These are phyloP conservation scores for Hydrangea macrophylla DNA, from an alignment of 148 eudicot genomes.

Conservation along the genomic window DNA sequence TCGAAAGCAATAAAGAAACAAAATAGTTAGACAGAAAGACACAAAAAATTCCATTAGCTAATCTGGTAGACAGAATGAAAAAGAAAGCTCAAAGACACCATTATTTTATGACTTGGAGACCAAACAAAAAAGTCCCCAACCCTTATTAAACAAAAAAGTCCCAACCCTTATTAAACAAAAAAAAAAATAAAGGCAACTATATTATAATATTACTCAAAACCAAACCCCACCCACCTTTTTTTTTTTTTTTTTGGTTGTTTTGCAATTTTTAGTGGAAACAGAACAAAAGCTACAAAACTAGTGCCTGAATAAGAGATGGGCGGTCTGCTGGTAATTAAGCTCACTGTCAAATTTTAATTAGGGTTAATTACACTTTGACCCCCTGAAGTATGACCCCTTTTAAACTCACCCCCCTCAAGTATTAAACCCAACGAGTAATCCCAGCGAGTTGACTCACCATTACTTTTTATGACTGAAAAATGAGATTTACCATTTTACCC, in stretches of 20 bases:
- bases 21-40: no score
- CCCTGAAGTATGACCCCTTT: no score
- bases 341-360: neutral
- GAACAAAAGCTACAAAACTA: neutral
- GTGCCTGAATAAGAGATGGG: constrained; percentile 3
- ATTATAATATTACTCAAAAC: constrained; percentile 3
- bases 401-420: no score
- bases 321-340: neutral
- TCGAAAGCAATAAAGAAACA: no score
- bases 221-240: neutral
- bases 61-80: neutral
- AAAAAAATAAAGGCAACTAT: no score
- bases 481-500: no score
- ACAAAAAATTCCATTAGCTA: neutral
- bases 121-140: neutral
- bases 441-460: no score
- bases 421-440: no score
- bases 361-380: neutral
- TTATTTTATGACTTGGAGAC: neutral
- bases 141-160: neutral
- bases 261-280: neutral
- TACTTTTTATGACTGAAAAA: no score
- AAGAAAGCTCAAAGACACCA: neutral
- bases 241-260: no score
- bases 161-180: neutral